Conservation (phyloP, 129 eudicot species). For the Arctium minus region DNA sequence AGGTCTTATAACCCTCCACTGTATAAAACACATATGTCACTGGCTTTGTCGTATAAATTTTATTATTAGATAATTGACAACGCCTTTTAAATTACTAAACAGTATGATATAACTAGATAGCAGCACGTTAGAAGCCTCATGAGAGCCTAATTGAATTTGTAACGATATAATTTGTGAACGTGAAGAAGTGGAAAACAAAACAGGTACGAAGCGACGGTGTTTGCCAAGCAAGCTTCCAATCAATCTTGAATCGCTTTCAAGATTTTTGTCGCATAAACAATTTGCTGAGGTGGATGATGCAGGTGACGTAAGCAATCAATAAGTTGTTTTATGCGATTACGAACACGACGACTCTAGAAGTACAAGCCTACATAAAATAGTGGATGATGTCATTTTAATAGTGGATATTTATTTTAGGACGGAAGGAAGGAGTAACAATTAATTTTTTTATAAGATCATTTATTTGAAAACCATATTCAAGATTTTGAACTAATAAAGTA, state of each 20-base stretch:
- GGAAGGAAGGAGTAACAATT: too few relatives aligned
- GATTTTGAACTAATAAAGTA: not conserved
- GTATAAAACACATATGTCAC: not conserved
- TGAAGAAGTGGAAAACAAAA: not conserved
- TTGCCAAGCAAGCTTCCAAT: not conserved
- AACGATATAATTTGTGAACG: not conserved
- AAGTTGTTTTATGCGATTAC: slow-evolving; percentile 29
- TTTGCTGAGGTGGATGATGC: slow-evolving; percentile 26
- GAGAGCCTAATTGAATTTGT: not conserved
- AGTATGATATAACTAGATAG: not conserved
- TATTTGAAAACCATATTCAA: not conserved
- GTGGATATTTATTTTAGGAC: too few relatives aligned
- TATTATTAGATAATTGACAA: not conserved
- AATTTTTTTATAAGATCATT: too few relatives aligned
- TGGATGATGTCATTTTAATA: too few relatives aligned
- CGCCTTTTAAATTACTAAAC: not conserved
- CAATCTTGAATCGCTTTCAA: slow-evolving; percentile 20
- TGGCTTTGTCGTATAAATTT: not conserved
- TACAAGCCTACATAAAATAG: slow-evolving; percentile 2
- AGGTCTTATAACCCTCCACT: not conserved
- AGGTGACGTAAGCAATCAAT: slow-evolving; percentile 39
- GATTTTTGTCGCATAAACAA: slow-evolving; percentile 20
- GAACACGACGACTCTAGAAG: slow-evolving; percentile 27
- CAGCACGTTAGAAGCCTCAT: not conserved
- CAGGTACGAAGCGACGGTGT: not conserved